Percentiles rank a stretch among this genome's conserved stretches.
These are phyloP conservation scores for Nannizziopsis barbatae DNA, from an alignment of 2,329 filamentous ascomycete genomes.

Conservation along the genomic window DNA sequence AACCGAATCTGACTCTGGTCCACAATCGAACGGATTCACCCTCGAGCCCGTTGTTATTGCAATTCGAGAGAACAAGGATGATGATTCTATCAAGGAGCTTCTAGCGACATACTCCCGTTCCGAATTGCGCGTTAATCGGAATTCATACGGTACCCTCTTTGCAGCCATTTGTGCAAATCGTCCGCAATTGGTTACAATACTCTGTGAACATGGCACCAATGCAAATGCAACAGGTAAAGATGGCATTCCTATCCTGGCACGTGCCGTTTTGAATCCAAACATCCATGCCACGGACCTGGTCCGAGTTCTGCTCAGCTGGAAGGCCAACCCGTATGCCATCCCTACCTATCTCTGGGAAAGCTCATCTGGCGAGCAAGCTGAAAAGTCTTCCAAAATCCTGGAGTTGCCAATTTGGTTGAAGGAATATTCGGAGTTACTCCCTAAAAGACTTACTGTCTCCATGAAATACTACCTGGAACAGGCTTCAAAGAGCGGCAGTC, in stretches of 20 bases:
- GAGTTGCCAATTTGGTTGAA: background rate
- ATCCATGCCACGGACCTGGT: conserved; percentile 8
- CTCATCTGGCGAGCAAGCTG: background rate
- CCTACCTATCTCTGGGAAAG: conserved; percentile 6
- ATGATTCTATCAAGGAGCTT: conserved; percentile 8
- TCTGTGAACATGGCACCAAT: conserved; percentile 14
- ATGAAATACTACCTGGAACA: conserved; percentile 10
- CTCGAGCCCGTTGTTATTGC: conserved; percentile 7
- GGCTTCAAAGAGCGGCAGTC: conserved; percentile 4
- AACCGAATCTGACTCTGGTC: background rate
- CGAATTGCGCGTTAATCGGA: conserved; percentile 2
- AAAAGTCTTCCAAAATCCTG: background rate
- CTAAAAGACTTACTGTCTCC: background rate
- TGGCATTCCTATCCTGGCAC: conserved; percentile 11
- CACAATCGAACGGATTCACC: background rate
- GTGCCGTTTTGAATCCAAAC: conserved; percentile 10
- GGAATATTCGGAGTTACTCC: background rate
- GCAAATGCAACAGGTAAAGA: conserved; percentile 11
- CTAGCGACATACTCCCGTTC: background rate
- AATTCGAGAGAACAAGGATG: conserved; percentile 6
- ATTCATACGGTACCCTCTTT: conserved; percentile 11
- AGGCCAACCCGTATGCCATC: conserved; percentile 13
- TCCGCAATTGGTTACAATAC: conserved; percentile 11
- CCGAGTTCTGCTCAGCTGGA: conserved; percentile 9
- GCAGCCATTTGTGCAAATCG: conserved; percentile 9